Conservation (phyloP, 2,329 filamentous ascomycete species). For the Pseudocercospora crystallina region DNA sequence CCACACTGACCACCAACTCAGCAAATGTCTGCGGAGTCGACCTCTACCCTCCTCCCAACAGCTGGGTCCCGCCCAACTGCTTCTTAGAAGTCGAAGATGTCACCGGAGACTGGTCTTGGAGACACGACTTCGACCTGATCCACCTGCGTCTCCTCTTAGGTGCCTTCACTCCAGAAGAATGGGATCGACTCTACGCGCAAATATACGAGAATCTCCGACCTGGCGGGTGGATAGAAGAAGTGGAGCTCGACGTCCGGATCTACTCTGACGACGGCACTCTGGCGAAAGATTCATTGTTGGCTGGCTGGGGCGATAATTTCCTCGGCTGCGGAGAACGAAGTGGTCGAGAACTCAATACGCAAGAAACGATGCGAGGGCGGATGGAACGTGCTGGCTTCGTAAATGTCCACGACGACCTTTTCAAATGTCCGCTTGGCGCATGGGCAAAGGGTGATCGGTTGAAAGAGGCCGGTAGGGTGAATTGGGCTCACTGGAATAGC, state of each 20-base stretch:
- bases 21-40: constrained; percentile 37
- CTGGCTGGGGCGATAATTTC: constrained; percentile 32
- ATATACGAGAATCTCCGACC: constrained; percentile 36
- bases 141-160: constrained; percentile 37
- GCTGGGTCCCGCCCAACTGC: constrained; percentile 21
- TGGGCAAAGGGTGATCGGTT: constrained; percentile 40
- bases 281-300: constrained; percentile 23
- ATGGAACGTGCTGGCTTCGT: constrained; percentile 13
- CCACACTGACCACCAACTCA: neutral
- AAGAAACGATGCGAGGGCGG: constrained; percentile 11
- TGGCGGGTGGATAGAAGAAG: constrained; percentile 44
- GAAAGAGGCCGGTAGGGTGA: constrained; percentile 39
- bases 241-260: constrained; percentile 32
- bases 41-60: constrained; percentile 37
- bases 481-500: constrained; percentile 40
- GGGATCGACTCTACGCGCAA: constrained; percentile 14
- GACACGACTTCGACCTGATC: constrained; percentile 40
- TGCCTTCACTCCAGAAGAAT: constrained; percentile 16
- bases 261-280: constrained; percentile 31
- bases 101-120: constrained; percentile 16
- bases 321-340: constrained; percentile 14
- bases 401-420: constrained; percentile 39
- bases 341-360: constrained; percentile 13
- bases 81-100: constrained; percentile 18
- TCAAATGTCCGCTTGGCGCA: constrained; percentile 42